Evolutionary conservation across 345 rosid species (phyloP).

Genomic region (Geranium rotundifolium): DNA sequence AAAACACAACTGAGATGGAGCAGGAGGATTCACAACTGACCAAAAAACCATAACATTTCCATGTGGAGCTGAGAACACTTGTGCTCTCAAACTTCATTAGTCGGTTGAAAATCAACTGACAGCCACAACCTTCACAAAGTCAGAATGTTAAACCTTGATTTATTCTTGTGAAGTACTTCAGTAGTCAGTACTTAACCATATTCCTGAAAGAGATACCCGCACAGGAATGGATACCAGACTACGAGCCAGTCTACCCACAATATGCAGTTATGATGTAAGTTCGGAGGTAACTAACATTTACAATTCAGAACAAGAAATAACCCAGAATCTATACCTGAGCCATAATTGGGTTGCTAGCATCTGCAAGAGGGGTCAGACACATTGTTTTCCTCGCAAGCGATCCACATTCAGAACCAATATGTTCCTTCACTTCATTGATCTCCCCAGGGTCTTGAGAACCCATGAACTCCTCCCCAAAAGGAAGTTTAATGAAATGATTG

Average conservation of each 20-base stretch:
- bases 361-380: slow-evolving; percentile 73
- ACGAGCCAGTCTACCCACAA: background rate
- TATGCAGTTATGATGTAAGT: background rate
- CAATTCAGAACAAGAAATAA: slow-evolving; percentile 3
- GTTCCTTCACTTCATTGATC: slow-evolving; percentile 18
- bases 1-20: background rate
- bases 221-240: background rate
- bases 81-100: background rate
- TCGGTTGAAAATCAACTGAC: background rate
- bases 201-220: too few relatives aligned
- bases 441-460: slow-evolving; percentile 26
- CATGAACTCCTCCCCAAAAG: slow-evolving; percentile 62
- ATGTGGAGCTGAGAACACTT: background rate
- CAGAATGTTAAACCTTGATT: background rate
- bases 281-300: background rate
- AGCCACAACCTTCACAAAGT: background rate
- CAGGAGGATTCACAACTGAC: background rate
- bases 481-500: slow-evolving; percentile 70
- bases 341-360: slow-evolving; percentile 98
- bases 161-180: background rate
- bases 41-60: background rate
- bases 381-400: slow-evolving; percentile 42
- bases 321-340: slow-evolving; percentile 50
- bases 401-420: slow-evolving; percentile 24
- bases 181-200: background rate